A percentile compares a stretch with the other conserved stretches of the same genome.
These are phyloP conservation scores for Ustilago trichophora DNA, from an alignment of 1,284 basidiomycete species.

Conservation along the genomic window DNA sequence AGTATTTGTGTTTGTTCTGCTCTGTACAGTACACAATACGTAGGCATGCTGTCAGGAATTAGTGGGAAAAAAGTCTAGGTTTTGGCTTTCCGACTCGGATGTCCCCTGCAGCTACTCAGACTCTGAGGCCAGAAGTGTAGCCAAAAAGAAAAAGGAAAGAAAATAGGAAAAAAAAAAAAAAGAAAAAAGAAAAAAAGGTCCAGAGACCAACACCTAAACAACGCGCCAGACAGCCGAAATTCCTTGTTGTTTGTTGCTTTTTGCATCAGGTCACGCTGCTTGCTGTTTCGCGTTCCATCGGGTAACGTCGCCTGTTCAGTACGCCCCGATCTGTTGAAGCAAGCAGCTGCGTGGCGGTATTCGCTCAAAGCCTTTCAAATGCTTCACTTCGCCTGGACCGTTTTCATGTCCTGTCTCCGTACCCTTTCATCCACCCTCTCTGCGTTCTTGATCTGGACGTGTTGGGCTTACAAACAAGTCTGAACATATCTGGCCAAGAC, in stretches of 20 bases:
- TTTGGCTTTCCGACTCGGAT: background rate
- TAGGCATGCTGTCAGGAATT: too few relatives aligned
- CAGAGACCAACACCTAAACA: conserved; percentile 27
- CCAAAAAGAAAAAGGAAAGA: too few relatives aligned
- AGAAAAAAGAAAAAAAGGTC: background rate
- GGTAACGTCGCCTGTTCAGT: too few relatives aligned
- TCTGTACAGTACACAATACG: too few relatives aligned
- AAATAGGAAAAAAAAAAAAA: too few relatives aligned
- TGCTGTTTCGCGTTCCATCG: too few relatives aligned
- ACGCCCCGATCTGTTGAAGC: too few relatives aligned
- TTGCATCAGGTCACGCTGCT: background rate
- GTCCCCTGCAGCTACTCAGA: background rate
- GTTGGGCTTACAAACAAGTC: background rate
- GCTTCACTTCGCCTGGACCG: background rate
- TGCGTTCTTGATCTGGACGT: background rate
- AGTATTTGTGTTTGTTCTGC: too few relatives aligned
- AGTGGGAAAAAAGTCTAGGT: too few relatives aligned
- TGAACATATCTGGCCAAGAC: background rate
- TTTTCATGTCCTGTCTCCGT: background rate
- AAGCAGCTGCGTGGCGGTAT: background rate
- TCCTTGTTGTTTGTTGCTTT: background rate
- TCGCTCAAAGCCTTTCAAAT: background rate
- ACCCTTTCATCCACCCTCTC: background rate
- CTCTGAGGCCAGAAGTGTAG: background rate
- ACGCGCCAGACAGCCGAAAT: background rate